Base-by-base conservation (phyloP, 176 grass and related monocot genomes). In the Rhynchospora tenuis region DNA sequence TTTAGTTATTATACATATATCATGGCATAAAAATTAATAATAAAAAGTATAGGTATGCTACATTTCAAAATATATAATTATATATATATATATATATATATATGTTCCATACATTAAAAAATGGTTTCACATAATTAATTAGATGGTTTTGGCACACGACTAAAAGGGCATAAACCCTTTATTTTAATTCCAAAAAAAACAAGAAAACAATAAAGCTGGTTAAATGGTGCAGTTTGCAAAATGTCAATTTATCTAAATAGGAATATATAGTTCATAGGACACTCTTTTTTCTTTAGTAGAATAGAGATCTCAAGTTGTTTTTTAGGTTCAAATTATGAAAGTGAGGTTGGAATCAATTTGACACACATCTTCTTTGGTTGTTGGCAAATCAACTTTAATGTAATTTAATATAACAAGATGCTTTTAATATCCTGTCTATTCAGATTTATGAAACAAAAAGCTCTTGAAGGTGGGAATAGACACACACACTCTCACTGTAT, bases 361-460 rank as follows among this genome's bases (percentile, higher is more conserved):
- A 60, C 17, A 33, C 43, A 64, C 44, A 82, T 68, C 61, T 68
- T 24, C 20, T 68, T 82, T 29, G 80, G 80, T 82, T 3, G 80
- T 82, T 82, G 62, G 61, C 45, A 82, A 82, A 82, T 82, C 80
- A 82, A 9, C 38, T 82, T 82, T 82, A 29, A 38, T 48, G 80
- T 82, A 50, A 82, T 65, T 82, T 82, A 82, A 54, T 82, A 68
- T 67, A 47, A 65, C 61, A 67, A 50, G 16, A 28, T 82, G 22
- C 31, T 65, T 82, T 65, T n/a, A 51, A 52, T 82, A 82, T 26
- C 16, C 23, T 51, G 63, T 82, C 63, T 56, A 56, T 77, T 77
- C 15, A 17, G 29, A 77, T 77, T 56, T 50, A 29, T 56, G 59
- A 50, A 65, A 81, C 19, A 50, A 82, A 75, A 65, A 22, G 10